Evolutionary conservation across 164 flowering plant species (phyloP).

Genomic region (Dillenia turbinata): DNA sequence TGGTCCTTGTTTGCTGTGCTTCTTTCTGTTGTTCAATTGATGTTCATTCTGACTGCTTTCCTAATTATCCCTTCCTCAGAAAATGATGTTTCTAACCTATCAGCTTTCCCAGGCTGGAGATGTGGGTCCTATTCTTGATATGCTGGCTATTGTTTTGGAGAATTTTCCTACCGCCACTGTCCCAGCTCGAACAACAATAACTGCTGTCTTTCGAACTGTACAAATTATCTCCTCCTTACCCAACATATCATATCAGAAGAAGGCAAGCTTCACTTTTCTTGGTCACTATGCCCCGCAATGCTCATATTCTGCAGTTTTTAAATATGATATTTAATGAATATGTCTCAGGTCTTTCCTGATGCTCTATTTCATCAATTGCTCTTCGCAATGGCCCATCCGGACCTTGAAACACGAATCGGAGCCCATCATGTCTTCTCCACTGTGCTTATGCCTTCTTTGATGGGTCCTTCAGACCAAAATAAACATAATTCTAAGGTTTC

Average conservation of each 20-base stretch:
- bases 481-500: constrained; percentile 17
- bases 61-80: too few relatives aligned
- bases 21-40: too few relatives aligned
- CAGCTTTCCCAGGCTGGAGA: constrained; percentile 66
- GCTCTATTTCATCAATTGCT: constrained; percentile 85
- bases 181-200: constrained; percentile 59
- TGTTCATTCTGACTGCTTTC: too few relatives aligned
- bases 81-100: too few relatives aligned
- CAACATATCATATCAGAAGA: constrained; percentile 56
- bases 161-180: constrained; percentile 41
- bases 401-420: constrained; percentile 67
- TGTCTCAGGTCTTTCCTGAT: constrained; percentile 83
- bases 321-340: constrained; percentile 2
- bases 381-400: constrained; percentile 78
- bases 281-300: neutral
- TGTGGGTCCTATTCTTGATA: constrained; percentile 84
- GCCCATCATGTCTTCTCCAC: constrained; percentile 67
- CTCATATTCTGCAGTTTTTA: constrained; percentile 1
- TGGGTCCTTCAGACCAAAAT: constrained; percentile 28
- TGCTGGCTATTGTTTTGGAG: constrained; percentile 75
- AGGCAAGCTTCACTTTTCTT: constrained; percentile 37
- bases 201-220: constrained; percentile 61
- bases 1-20: too few relatives aligned
- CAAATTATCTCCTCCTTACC: constrained; percentile 60
- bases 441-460: constrained; percentile 66